phyloP scores from a whole-genome alignment of 1,284 basidiomycete species.

The Sanguinoderma infundibulare region DNA sequence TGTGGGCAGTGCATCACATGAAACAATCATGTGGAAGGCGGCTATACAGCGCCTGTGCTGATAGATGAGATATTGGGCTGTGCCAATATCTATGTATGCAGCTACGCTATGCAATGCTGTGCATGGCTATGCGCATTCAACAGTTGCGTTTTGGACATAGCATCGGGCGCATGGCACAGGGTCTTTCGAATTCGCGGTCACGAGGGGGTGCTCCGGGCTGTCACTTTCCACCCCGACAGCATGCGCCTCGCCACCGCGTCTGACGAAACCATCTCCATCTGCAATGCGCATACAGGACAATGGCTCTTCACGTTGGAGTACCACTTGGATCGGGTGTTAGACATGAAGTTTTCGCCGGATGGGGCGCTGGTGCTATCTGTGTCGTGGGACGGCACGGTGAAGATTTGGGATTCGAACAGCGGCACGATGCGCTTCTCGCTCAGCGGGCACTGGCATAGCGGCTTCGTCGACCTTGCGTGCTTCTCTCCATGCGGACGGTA shows the following conservation, averaged over 20 bases:
- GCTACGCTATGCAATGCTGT: no score
- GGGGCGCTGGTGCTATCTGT: not conserved
- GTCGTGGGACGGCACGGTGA: not conserved
- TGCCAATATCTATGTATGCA: no score
- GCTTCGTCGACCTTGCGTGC: no score
- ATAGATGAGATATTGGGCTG: no score
- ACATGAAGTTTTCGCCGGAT: not conserved
- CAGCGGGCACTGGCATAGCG: not conserved
- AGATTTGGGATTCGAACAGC: not conserved
- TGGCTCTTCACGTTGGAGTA: not conserved
- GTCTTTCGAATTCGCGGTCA: not conserved
- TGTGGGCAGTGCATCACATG: no score
- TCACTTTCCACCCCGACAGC: not conserved
- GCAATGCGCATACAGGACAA: not conserved
- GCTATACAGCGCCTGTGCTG: no score
- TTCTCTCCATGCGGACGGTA: not conserved
- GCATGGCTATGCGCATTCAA: no score
- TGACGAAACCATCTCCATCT: not conserved
- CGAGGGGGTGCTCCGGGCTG: not conserved
- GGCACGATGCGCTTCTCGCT: not conserved
- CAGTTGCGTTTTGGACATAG: not conserved
- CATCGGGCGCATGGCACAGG: not conserved
- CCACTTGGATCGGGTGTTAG: not conserved
- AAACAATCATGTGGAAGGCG: no score
- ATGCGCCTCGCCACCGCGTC: not conserved